These are phyloP conservation scores for Yamadazyma aaseri DNA, from an alignment of 1,139 yeast genomes.

Conservation along the genomic window DNA sequence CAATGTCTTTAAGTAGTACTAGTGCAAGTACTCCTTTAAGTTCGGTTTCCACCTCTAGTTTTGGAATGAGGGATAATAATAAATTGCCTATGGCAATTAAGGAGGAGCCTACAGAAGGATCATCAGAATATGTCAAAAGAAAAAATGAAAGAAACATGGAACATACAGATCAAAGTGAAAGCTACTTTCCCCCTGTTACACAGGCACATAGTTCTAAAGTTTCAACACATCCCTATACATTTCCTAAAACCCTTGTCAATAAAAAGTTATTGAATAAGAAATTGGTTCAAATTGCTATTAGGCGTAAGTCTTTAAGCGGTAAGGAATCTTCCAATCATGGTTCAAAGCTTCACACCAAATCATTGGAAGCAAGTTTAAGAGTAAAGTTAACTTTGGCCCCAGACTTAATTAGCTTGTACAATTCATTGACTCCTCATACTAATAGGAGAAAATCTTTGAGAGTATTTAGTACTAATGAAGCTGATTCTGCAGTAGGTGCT, in stretches of 20 bases:
- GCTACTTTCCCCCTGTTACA: background rate
- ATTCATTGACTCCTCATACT: constrained; percentile 39
- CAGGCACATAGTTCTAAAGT: background rate
- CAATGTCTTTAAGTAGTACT: constrained; percentile 7
- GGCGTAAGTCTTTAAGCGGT: constrained; percentile 27
- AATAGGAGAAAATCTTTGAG: constrained; percentile 15
- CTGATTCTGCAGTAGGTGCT: constrained; percentile 2
- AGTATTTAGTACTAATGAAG: constrained; percentile 9
- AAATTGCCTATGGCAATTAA: background rate
- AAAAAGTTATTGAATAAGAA: constrained; percentile 21
- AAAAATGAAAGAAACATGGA: constrained; percentile 9
- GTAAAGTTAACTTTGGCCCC: constrained; percentile 48
- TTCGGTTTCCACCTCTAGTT: constrained; percentile 3
- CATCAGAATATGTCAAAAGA: constrained; percentile 12
- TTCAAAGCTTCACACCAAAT: constrained; percentile 47
- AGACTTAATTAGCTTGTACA: constrained; percentile 41
- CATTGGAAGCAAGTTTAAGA: constrained; percentile 52
- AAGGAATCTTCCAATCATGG: constrained; percentile 3
- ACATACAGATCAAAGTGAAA: constrained; percentile 1
- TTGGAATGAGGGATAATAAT: background rate
- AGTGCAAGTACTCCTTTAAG: constrained; percentile 5
- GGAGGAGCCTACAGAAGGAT: constrained; percentile 10
- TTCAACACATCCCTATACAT: constrained; percentile 5
- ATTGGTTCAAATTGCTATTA: constrained; percentile 39
- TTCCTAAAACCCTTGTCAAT: constrained; percentile 26